phyloP scores from a whole-genome alignment of 768 basidiomycete genomes.

The Lactifluus hygrophoroides region DNA sequence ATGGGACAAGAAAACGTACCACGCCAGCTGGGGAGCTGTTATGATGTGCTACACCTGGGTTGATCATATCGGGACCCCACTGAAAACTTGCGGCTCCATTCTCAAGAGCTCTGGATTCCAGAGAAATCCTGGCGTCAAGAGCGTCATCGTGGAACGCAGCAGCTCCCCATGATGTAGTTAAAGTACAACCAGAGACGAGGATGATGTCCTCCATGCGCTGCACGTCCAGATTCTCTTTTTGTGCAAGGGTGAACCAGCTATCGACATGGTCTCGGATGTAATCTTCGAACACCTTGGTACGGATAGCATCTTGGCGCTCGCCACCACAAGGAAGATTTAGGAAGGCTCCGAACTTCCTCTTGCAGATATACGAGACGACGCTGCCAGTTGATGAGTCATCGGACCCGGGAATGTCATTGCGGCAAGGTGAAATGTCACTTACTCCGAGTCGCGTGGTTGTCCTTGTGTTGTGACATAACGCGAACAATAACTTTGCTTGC shows the following conservation, averaged over 20 bases:
- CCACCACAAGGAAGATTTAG: not conserved
- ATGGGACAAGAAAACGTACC: not conserved
- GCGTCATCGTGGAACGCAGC: not conserved
- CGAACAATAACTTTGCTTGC: not conserved
- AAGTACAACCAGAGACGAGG: not conserved
- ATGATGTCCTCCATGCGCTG: not conserved
- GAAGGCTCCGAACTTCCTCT: not conserved
- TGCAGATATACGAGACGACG: not conserved
- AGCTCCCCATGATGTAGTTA: not conserved
- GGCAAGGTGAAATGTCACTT: not conserved
- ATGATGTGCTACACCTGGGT: not conserved
- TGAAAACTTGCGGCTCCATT: not conserved
- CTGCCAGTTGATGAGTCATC: not conserved
- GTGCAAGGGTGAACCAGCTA: not conserved
- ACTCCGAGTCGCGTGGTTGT: not conserved
- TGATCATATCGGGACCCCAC: not conserved
- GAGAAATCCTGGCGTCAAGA: not conserved
- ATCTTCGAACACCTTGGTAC: not conserved
- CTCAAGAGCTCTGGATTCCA: not conserved
- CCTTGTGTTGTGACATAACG: not conserved
- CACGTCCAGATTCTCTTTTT: not conserved
- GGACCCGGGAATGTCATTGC: no score
- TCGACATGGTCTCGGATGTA: not conserved
- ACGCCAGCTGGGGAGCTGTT: not conserved
- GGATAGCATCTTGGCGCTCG: not conserved